Evolutionary conservation across 78 protist genomes (phyloP), one percentile per base, ranked within the genome.

Genomic region (Dictyostelium firmibasis): DNA sequence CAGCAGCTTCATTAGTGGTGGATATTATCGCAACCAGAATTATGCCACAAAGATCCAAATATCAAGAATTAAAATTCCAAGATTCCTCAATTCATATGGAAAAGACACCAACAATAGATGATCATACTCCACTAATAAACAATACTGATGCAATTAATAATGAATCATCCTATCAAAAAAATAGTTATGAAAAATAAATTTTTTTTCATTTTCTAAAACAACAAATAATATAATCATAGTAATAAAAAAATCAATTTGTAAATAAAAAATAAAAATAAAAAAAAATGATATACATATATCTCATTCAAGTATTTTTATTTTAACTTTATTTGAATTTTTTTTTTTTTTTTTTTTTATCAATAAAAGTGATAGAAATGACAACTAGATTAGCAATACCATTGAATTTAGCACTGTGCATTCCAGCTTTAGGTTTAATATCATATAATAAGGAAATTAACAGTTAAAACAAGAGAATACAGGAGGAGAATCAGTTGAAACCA

Each of bases 1-100:
- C 95, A 36, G 88, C 83, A 3, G 83, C 95, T 33, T 81, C 95
- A 4, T 16, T 91, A 18, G 29, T 91, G 41, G 95, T 91, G 7
- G 95, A 91, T 91, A 6, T 81, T 31, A 53, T 91, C 1, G 95
- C 95, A 14, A 43, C 83, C 0, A 50, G 64, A 47, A 18, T 91
- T 16, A 23, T 91, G 20, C 95, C 95, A 29, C 91, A 84, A 81
- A 81, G 72, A 29, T 18, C 27, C 4, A 81, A 27, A 64, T 89
- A 89, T 69, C 74, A 44, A 50, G 29, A 75, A 35, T 23, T 85
- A 23, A 85, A 85, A 75, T 85, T 44, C 36, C 92, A 85, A 85
- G 92, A 85, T 33, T 77, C 83, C 27, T 67, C 75, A 67, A 11
- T 27, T 67, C 2, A 67, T 27, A 27, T 31, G 2, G 11, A 67